A percentile compares a stretch with the other conserved stretches of the same genome.
phyloP scores from a whole-genome alignment of 2,329 filamentous ascomycete genomes.

The Fusarium xyrophilum region DNA sequence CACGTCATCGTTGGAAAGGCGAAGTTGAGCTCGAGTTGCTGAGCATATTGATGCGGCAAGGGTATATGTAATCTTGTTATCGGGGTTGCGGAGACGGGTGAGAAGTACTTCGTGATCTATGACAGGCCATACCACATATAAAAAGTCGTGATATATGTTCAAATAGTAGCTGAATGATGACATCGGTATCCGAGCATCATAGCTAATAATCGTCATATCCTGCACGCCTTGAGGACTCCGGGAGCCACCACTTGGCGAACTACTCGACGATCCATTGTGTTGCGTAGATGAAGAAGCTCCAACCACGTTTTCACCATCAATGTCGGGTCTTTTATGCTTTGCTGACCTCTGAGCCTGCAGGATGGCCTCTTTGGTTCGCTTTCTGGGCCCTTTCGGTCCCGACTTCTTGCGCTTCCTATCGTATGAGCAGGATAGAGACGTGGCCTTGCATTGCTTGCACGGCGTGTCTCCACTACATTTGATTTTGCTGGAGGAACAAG shows the following conservation, averaged over 20 bases:
- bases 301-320: neutral
- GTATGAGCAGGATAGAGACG: constrained; percentile 13
- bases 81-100: neutral
- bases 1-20: neutral
- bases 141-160: constrained; percentile 1
- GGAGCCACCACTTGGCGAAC: neutral
- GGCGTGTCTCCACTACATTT: constrained; percentile 2
- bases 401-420: constrained; percentile 21
- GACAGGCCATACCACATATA: constrained; percentile 16
- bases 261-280: neutral
- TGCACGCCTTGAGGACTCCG: neutral
- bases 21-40: constrained; percentile 19
- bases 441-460: constrained; percentile 1
- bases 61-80: constrained; percentile 9
- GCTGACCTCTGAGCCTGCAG: constrained; percentile 1
- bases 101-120: constrained; percentile 1
- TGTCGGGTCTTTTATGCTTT: neutral
- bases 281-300: neutral
- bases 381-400: constrained; percentile 15
- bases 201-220: neutral
- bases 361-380: constrained; percentile 22
- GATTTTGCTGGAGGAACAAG: constrained; percentile 13
- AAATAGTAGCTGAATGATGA: constrained; percentile 13
- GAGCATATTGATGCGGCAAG: constrained; percentile 16
- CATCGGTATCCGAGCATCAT: neutral